Conservation (phyloP, 2,329 filamentous ascomycete genomes). For the Hypoxylon sp. region DNA sequence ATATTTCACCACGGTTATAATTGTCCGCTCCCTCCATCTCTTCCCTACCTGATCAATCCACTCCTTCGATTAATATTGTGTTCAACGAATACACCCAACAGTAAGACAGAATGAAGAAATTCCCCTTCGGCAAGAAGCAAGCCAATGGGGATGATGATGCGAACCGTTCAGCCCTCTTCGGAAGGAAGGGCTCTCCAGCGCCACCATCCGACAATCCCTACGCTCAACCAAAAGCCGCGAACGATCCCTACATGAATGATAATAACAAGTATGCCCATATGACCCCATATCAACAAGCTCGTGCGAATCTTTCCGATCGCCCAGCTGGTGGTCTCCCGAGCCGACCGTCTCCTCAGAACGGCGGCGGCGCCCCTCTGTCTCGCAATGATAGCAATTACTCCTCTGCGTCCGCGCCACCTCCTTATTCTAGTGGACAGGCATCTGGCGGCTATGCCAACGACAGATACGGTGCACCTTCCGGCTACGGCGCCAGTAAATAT, state of each 20-base stretch:
- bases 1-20: slow-evolving; percentile 40
- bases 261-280: slow-evolving; percentile 61
- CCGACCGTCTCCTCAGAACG: slow-evolving; percentile 56
- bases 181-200: slow-evolving; percentile 67
- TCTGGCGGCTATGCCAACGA: slow-evolving; percentile 51
- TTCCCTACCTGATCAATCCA: slow-evolving; percentile 16
- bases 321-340: slow-evolving; percentile 57
- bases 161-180: slow-evolving; percentile 67
- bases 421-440: slow-evolving; percentile 50
- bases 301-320: slow-evolving; percentile 54
- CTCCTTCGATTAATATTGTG: slow-evolving; percentile 28
- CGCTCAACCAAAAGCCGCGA: slow-evolving; percentile 63
- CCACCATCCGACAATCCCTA: slow-evolving; percentile 70
- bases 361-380: slow-evolving; percentile 47
- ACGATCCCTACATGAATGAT: slow-evolving; percentile 69
- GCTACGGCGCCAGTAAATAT: slow-evolving; percentile 71
- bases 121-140: slow-evolving; percentile 71
- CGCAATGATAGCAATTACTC: slow-evolving; percentile 49
- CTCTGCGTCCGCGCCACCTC: slow-evolving; percentile 55
- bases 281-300: slow-evolving; percentile 64
- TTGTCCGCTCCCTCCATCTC: slow-evolving; percentile 24
- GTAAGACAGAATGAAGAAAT: slow-evolving; percentile 68
- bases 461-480: slow-evolving; percentile 56
- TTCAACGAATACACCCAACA: slow-evolving; percentile 6
- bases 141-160: slow-evolving; percentile 65